Evolutionary conservation across 2,329 filamentous ascomycete genomes (phyloP).

Genomic region (Pseudonectria foliicola): DNA sequence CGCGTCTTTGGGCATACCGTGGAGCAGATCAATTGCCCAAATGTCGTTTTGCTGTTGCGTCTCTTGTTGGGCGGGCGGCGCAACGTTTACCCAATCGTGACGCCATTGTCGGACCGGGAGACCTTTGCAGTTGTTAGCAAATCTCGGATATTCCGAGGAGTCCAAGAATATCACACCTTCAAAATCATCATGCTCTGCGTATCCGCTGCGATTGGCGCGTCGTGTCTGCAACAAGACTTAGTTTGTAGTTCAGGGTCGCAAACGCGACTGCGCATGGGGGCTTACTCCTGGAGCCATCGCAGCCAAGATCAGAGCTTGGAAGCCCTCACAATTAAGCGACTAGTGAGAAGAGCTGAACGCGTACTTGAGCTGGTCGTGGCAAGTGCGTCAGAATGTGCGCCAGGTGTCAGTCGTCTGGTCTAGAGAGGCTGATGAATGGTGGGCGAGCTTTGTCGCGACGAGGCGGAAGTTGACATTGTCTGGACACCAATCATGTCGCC

Average conservation of each 20-base stretch:
- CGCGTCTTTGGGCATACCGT: constrained; percentile 79
- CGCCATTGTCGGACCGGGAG: constrained; percentile 89
- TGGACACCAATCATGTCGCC: neutral
- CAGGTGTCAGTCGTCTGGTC: constrained; percentile 3
- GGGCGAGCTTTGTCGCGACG: constrained; percentile 15
- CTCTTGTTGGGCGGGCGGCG: constrained; percentile 58
- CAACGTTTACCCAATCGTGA: constrained; percentile 60
- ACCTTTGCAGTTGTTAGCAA: constrained; percentile 43
- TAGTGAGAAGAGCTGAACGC: neutral
- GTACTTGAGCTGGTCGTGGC: constrained; percentile 5
- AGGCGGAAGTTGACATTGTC: constrained; percentile 4
- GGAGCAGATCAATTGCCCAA: constrained; percentile 69
- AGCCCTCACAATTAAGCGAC: neutral
- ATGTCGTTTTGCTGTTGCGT: constrained; percentile 55
- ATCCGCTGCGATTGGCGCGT: constrained; percentile 49
- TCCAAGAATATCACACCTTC: constrained; percentile 36
- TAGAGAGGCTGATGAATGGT: constrained; percentile 15
- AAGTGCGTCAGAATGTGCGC: constrained; percentile 6
- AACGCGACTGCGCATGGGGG: constrained; percentile 13
- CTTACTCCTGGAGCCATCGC: constrained; percentile 35
- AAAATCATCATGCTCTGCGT: constrained; percentile 55
- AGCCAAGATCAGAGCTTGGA: constrained; percentile 2
- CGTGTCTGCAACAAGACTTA: constrained; percentile 37
- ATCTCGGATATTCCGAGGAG: neutral
- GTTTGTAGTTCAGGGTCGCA: constrained; percentile 6